Evolutionary conservation across 371 early-diverging fungal genomes (phyloP), one percentile per base, ranked within the genome.

Genomic region (Gilbertella persicaria): DNA sequence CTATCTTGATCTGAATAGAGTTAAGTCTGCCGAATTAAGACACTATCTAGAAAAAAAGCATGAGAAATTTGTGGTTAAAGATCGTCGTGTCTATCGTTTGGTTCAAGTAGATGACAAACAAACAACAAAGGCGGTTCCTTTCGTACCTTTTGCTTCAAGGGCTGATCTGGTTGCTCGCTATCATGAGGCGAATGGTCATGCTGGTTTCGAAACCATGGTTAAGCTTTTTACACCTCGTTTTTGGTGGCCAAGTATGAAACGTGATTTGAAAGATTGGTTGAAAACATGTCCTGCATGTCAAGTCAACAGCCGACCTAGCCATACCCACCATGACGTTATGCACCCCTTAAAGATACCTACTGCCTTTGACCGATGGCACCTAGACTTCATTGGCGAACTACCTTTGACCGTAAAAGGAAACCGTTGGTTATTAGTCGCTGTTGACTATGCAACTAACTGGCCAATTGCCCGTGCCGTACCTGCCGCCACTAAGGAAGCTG

Each of bases 391-490:
- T 23, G 68, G 63, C 23, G 68, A 67, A 41, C 44, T 60, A 1
- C 61, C 60, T 3, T 38, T 33, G 5, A 63, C 68, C 0, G 9
- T 25, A 3, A 41, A 41, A 4, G 62, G 64, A 1, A 64, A 61
- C 29, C 41, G 33, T 1, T 68, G 64, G 69, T 19, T 64, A 2
- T 24, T 68, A 0, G 58, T 51, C 1, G 77, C 77, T 0, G 71
- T 78, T 5, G 77, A 81, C 29, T 65, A 65, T 39, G 36, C 58
- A 4, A 75, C 76, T 0, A 71, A 58, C 35, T 75, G 77, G 77
- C 53, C 65, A 0, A 59, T 70, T 19, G 73, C 77, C 5, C 55
- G 57, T 33, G 43, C 43, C 1, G 30, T 51, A 3, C 43, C 43
- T 3, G 43, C 26, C 8, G 75, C 24, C 25, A 60, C 39, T 2